Evolutionary conservation across 1,284 basidiomycete genomes (phyloP), one percentile per base, ranked within the genome.

Genomic region (Phenoliferia sp.): DNA sequence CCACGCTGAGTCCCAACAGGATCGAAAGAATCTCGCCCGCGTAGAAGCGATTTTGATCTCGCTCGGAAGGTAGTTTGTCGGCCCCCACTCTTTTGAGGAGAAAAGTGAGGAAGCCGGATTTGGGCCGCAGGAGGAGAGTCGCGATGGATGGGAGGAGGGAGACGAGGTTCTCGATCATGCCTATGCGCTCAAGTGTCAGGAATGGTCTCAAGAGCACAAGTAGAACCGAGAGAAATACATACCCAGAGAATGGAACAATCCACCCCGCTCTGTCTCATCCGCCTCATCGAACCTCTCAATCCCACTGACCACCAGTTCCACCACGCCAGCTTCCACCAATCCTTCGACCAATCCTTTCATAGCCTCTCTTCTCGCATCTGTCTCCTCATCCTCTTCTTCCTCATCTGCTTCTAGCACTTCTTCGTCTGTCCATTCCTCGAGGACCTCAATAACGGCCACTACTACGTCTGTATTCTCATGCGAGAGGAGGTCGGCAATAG

Each of bases 341-440:
- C 62, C 68, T 19, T 73, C 71, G 4, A 76, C 66, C n/a, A 77
- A 34, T 3, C 19, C 66, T 50, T 71, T 67, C 48, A 76, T 63
- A 28, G 75, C 74, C 28, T 62, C 65, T 22, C 61, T 34, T 56
- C 67, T 73, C 39, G 57, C 33, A n/a, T 83, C 83, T 22, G 75
- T 75, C n/a, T 79, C 85, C 17, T 79, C 82, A 3, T 86, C 85
- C n/a, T 88, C 87, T 2, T 85, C 85, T 19, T 86, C 87, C 12
- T 88, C 88, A 7, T 81, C 85, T 65, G 88, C 89, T 50, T 89
- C 88, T 2, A 90, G 88, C 2, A 92, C 91, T 76, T 99, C 95
- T 78, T 98, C 95, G 75, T 99, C 95, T 0, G 94, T 95, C 67
- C 98, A 83, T 79, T 99, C 96, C 75, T 94, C 90, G 3, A 99